A percentile compares a stretch with the other conserved stretches of the same genome.
Evolutionary conservation across 768 basidiomycete genomes (phyloP).

Genomic region (Boletus sensibilis): DNA sequence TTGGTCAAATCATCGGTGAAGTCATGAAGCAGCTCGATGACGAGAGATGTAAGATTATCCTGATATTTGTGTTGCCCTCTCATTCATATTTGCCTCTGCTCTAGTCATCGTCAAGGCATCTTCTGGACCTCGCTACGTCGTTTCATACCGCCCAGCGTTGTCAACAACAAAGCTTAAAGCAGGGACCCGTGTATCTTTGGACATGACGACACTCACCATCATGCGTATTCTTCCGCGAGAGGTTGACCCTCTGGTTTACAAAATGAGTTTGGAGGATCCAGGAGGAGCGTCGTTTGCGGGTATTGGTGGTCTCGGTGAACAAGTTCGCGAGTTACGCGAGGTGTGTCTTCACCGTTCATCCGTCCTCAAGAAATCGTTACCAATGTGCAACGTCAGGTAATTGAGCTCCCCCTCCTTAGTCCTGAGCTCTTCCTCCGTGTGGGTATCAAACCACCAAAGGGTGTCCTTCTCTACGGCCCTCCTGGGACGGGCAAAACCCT

Average conservation of each 20-base stretch:
- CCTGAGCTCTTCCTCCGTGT: constrained; percentile 95
- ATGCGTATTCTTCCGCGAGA: constrained; percentile 98
- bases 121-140: constrained; percentile 96
- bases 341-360: constrained; percentile 40
- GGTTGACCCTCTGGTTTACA: constrained; percentile 97
- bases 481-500: constrained; percentile 97
- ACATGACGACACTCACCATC: constrained; percentile 99
- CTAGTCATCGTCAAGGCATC: constrained; percentile 98
- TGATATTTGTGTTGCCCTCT: neutral
- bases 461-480: constrained; percentile 93
- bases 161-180: constrained; percentile 90
- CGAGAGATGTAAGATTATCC: constrained; percentile 76
- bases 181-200: constrained; percentile 93
- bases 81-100: neutral
- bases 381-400: constrained; percentile 55
- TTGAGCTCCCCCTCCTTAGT: constrained; percentile 90
- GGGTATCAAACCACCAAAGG: constrained; percentile 94
- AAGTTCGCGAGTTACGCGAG: constrained; percentile 95
- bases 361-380: neutral
- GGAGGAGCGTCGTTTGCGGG: constrained; percentile 95
- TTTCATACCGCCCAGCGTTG: constrained; percentile 91
- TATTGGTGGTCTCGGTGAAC: constrained; percentile 93
- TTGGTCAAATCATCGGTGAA: constrained; percentile 98
- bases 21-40: constrained; percentile 98
- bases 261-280: constrained; percentile 98